Evolutionary conservation across 2,329 filamentous ascomycete species (phyloP), one percentile per base, ranked within the genome.

Genomic region (Bipolaris gigantea): DNA sequence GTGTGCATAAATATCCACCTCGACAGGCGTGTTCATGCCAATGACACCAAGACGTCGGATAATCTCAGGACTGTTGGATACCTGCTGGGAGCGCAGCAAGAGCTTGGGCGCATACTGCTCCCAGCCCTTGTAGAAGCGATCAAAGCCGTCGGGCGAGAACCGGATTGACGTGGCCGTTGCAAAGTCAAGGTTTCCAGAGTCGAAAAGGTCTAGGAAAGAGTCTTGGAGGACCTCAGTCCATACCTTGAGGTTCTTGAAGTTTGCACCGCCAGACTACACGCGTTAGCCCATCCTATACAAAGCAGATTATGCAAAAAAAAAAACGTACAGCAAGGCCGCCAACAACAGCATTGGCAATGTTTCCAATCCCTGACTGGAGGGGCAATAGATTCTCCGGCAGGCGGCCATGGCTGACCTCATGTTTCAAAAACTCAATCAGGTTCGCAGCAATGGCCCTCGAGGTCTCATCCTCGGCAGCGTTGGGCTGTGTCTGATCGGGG

Each of bases 201-300:
- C 92, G 76, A 96, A 95, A 50, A 96, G 88, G 73, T 96, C 92
- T 21, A 96, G 84, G 85, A 96, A 96, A 19, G 89, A 92, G 73
- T 96, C 91, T 78, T 96, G 91, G 53, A 96, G 85, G 43, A 96
- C 91, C 76, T 96, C 91, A 21, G 92, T 96, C 92, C 91, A 96
- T 35, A 96, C 92, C 73, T 89, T 92, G 53, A 96, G 83, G 78
- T 95, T 89, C 71, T 85, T 84, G 81, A 96, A 96, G 74, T 92
- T 88, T 62, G 89, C 89, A 56, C 80, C 81, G 13, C 82, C 82
- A 54, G 88, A 84, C 67, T 73, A 39, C 30, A 10, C 6, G 27
- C 33, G 48, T 59, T 25, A 59, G 57, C 2, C 10, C 27, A 1
- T 11, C n/a, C 9, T 10, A 18, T 47, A 16, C 7, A 13, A 19